Evolutionary conservation across 768 basidiomycete species (phyloP), one percentile per base, ranked within the genome.

Genomic region (Galerina marginata): DNA sequence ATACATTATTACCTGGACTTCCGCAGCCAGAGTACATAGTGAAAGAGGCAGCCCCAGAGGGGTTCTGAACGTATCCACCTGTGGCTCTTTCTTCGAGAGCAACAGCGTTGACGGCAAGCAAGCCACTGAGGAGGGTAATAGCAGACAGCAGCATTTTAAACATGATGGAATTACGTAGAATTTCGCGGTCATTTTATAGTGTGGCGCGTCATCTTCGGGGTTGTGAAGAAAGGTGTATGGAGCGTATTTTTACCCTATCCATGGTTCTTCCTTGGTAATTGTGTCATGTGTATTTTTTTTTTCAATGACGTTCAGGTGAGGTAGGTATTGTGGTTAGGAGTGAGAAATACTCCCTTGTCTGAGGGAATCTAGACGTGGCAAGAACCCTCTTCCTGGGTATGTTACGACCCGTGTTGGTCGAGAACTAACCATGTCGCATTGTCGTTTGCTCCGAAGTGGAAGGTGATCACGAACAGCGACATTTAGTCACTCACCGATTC

Each of bases 41-140:
- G 76, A 87, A 87, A 16, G 84, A 83, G n/a, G 85, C 80, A 12
- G 65, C 62, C 20, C 85, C 85, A 16, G 83, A 83, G 1, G 84
- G 61, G 29, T 71, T 77, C 70, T 87, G 86, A 29, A 86, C 61
- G 61, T 85, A 88, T 10, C 83, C 84, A 15, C 81, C 83, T 3
- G 77, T 75, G 9, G 81, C 80, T 14, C 75, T 70, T 40, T 65
- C 65, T 43, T 75, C 67, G 9, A 76, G 58, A 14, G 67, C 68
- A 37, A 58, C 65, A 26, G 71, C 72, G 26, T 69, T 65, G 15
- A 58, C 72, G 15, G 62, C 61, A 33, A 65, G 47, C n/a, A 70
- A 39, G 33, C 42, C 56, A 16, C 66, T 53, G 50, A 77, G 65
- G 43, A 71, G 48, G 40, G 64, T 48, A 9, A 69, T 38, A 16